phyloP scores from a whole-genome alignment of 2,329 filamentous ascomycete genomes.

The Monosporascus sp. region DNA sequence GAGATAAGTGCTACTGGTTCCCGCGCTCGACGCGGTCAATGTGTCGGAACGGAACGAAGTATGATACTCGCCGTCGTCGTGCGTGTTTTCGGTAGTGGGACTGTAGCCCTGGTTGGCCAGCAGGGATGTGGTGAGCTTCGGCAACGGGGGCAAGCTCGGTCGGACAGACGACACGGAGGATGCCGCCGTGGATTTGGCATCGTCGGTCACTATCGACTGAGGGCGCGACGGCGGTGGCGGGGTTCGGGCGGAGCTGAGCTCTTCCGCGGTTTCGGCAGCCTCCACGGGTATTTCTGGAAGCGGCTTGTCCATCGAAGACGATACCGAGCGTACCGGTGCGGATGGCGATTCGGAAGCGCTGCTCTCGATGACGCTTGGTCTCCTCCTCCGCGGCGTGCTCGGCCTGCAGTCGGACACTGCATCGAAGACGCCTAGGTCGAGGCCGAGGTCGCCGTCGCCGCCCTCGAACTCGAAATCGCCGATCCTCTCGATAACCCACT shows the following conservation, averaged over 20 bases:
- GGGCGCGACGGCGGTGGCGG: constrained; percentile 37
- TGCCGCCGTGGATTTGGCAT: constrained; percentile 35
- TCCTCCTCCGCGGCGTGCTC: constrained; percentile 27
- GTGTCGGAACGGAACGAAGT: constrained; percentile 58
- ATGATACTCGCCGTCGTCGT: constrained; percentile 48
- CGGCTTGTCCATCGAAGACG: constrained; percentile 57
- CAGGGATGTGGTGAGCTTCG: constrained; percentile 49
- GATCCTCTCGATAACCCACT: constrained; percentile 77
- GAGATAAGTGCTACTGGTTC: constrained; percentile 71
- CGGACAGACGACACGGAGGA: constrained; percentile 44
- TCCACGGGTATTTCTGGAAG: constrained; percentile 57
- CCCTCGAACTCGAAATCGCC: constrained; percentile 88
- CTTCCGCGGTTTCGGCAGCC: constrained; percentile 20
- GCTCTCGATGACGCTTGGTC: constrained; percentile 33
- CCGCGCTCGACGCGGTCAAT: constrained; percentile 68
- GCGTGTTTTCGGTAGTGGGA: constrained; percentile 38
- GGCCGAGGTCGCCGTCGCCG: constrained; percentile 48
- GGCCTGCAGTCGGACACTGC: constrained; percentile 28
- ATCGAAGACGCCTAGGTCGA: constrained; percentile 50
- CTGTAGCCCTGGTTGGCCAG: constrained; percentile 43
- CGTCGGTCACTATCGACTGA: constrained; percentile 34
- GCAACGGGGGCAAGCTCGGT: constrained; percentile 49
- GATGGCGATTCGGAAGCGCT: constrained; percentile 23
- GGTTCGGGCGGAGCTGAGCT: constrained; percentile 13
- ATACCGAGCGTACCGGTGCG: constrained; percentile 21